Percentiles rank a stretch among this genome's conserved stretches.
phyloP scores from a whole-genome alignment of 768 basidiomycete genomes.

The Psilocybe azurescens region DNA sequence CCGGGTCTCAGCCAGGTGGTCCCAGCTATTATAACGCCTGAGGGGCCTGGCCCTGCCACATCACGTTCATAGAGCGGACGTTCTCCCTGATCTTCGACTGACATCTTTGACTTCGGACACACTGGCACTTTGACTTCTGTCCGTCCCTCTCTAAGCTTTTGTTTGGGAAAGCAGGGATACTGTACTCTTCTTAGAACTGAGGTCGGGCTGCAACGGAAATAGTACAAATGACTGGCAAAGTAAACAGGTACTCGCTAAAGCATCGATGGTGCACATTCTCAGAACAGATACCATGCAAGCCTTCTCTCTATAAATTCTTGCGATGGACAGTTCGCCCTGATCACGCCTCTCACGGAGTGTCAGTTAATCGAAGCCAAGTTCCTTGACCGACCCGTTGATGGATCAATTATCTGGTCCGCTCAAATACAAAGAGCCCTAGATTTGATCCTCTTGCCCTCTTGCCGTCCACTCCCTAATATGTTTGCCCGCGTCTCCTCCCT shows the following conservation, averaged over 20 bases:
- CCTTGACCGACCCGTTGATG: conserved; percentile 29
- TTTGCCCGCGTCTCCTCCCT: conserved; percentile 26
- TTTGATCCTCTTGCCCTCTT: conserved; percentile 14
- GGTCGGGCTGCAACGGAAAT: too few relatives aligned
- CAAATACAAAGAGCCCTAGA: conserved; percentile 19
- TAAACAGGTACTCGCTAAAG: neutral
- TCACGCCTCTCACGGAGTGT: conserved; percentile 35
- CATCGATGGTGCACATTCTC: neutral
- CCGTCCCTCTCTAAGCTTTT: neutral
- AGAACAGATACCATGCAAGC: conserved; percentile 3
- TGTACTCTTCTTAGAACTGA: neutral
- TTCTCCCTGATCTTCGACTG: conserved; percentile 21
- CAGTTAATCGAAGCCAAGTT: conserved; percentile 27
- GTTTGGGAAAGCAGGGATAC: neutral
- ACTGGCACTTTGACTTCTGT: conserved; percentile 8
- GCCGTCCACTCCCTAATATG: conserved; percentile 30
- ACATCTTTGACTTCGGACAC: conserved; percentile 23
- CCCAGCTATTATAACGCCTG: neutral
- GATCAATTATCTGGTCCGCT: conserved; percentile 16
- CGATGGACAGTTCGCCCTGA: conserved; percentile 45
- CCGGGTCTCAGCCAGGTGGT: neutral
- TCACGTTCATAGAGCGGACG: conserved; percentile 23
- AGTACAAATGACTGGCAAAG: neutral
- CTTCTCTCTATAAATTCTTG: conserved; percentile 18
- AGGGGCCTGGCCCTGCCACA: conserved; percentile 14